A percentile compares a stretch with the other conserved stretches of the same genome.
These are phyloP conservation scores for Phytophthora constricta DNA, from an alignment of 352 stramenopile genomes.

Conservation along the genomic window DNA sequence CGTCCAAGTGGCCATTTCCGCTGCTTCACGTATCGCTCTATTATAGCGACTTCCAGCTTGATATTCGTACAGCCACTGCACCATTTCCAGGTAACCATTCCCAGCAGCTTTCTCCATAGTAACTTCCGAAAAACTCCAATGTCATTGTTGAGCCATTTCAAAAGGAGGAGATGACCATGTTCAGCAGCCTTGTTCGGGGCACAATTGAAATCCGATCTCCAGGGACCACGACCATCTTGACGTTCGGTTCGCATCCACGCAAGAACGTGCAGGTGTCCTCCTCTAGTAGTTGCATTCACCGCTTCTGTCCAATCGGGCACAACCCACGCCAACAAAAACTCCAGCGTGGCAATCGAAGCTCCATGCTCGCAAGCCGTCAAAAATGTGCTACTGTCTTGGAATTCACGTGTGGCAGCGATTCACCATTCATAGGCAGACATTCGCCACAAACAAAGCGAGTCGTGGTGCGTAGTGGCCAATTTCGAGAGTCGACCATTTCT, in stretches of 20 bases:
- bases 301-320: background rate
- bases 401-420: background rate
- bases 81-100: background rate
- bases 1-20: background rate
- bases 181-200: too few species aligned
- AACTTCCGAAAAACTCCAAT: background rate
- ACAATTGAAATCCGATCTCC: background rate
- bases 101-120: background rate
- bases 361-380: background rate
- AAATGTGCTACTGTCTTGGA: background rate
- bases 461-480: background rate
- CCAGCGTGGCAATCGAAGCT: background rate
- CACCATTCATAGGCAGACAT: background rate
- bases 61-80: background rate
- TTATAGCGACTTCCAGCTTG: background rate
- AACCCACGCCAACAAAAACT: background rate
- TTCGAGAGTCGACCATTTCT: too few species aligned
- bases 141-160: background rate
- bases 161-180: background rate
- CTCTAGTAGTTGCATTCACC: background rate
- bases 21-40: background rate
- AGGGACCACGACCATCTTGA: background rate
- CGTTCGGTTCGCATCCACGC: background rate
- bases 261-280: background rate
- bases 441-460: background rate